phyloP scores from a whole-genome alignment of 2,329 filamentous ascomycete species.

The Clathrospora elynae region DNA sequence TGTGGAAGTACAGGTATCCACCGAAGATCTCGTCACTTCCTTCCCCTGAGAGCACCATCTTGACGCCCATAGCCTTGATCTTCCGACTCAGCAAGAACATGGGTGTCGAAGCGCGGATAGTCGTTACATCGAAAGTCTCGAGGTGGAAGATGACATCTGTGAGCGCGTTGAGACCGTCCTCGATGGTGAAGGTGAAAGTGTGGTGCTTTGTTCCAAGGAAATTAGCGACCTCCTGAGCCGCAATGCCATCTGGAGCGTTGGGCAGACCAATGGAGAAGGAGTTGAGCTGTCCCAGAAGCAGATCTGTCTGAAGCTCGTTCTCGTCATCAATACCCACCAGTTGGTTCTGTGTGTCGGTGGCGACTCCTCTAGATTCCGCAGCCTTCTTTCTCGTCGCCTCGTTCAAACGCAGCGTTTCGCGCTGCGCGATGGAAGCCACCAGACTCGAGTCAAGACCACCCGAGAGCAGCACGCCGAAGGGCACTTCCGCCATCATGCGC shows the following conservation, averaged over 20 bases:
- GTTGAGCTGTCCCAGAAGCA: constrained; percentile 92
- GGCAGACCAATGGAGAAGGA: constrained; percentile 98
- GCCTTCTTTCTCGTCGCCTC: constrained; percentile 59
- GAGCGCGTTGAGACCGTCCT: constrained; percentile 94
- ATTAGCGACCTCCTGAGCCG: constrained; percentile 89
- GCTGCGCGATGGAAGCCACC: constrained; percentile 92
- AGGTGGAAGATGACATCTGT: constrained; percentile 98
- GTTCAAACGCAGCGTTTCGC: constrained; percentile 82
- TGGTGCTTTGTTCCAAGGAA: constrained; percentile 98
- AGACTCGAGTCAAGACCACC: constrained; percentile 95
- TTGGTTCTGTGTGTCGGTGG: constrained; percentile 45
- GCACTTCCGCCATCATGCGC: constrained; percentile 97
- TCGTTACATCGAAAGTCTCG: constrained; percentile 97
- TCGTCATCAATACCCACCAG: constrained; percentile 95
- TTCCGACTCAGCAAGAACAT: constrained; percentile 98
- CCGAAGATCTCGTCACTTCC: constrained; percentile 98
- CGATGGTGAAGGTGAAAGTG: constrained; percentile 96
- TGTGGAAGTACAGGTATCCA: constrained; percentile 98
- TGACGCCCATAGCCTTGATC: constrained; percentile 99
- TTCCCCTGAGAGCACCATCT: constrained; percentile 98
- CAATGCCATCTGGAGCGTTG: constrained; percentile 87
- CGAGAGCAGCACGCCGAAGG: constrained; percentile 93
- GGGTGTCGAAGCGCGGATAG: constrained; percentile 95
- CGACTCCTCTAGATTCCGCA: constrained; percentile 42
- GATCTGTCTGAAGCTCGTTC: constrained; percentile 85